Evolutionary conservation across 2,329 filamentous ascomycete species (phyloP), one percentile per base, ranked within the genome.

Genomic region (Fusarium anguioides): DNA sequence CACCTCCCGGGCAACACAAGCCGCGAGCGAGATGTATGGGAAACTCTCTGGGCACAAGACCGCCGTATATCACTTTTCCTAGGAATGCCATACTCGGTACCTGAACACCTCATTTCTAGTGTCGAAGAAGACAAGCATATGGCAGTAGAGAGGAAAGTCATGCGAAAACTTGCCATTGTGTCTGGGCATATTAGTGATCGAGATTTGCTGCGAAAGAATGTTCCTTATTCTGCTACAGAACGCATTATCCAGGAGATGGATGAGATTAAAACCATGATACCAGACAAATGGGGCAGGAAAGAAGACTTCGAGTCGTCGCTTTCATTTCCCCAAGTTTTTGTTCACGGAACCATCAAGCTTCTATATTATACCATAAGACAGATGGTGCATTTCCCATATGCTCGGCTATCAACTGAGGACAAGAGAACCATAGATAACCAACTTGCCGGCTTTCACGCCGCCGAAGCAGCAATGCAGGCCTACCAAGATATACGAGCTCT

Each of bases 321-420:
- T 26, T 29, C 50, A 8, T 55, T 71, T 15, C 20, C 39, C 3
- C 21, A 49, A 7, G 45, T 65, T 6, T 63, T 70, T 24, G 41
- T 24, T n/a, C 56, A 75, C 8, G 67, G 81, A 26, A 71, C 76
- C 14, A 47, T 76, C 27, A 81, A 80, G 33, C 77, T 84, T 35
- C 74, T 76, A 51, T 79, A 79, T 59, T 76, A 81, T 49, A 74
- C 78, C 20, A 51, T 77, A 12, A 75, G 76, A 24, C 76, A 80
- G 40, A 55, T 81, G 37, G 70, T 84, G 14, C 82, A 84, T 60
- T 71, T 84, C 37, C 82, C 82, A 0, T 82, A 82, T 56, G 80
- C 83, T 75, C 72, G 82, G 15, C 77, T 79, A 51, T 75, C 77
- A 1, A 73, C 74, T 8, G 49, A 64, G 4, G 76, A 83, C 23